Base-by-base conservation (phyloP, 306 rosid genomes). In the Citrullus colocynthis region DNA sequence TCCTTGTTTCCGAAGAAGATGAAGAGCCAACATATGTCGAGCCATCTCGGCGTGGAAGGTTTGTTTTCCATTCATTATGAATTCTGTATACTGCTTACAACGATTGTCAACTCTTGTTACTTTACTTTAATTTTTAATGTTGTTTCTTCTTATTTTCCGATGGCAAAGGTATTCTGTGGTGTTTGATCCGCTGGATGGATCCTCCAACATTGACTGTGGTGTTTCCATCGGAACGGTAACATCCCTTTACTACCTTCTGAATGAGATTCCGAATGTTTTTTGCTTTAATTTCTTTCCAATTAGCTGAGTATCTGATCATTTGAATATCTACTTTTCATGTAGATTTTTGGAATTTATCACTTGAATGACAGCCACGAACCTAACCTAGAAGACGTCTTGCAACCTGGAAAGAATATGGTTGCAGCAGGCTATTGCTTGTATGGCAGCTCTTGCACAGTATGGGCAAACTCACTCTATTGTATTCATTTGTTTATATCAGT, bases 371-470 rank as follows among this genome's bases (percentile, higher is more conserved):
- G 24, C 74, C 82, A 80, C 16, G 96, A 92, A 80, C 93, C 99
- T 72, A 64, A 74, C 44, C 59, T 92, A 21, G 90, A 87, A 64
- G 96, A 92, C 74, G 99, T 92, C 79, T 74, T 95, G 88, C 96
- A 86, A 86, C 97, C 99, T 36, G 99, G 98, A 74, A 90, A 86
- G 85, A 84, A 88, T 71, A 92, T 92, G 99, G 24, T 92, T 74
- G 99, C 99, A 65, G 97, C 99, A 77, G 99, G 99, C 75, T 95
- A 95, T 80, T 95, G 99, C 88, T 92, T 95, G 97, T 95, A 95
- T 54, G 97, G 99, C 79, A 95, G 99, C 90, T 95, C 97, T 82
- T 95, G 99, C 97, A 95, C 93, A 86, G 99, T 95, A 92, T 64
- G 39, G 57, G 34, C 20, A 34, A 20, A 64, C 55, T 20, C 17